Percentiles rank a stretch among this genome's conserved stretches.
Evolutionary conservation across 495 filamentous ascomycete species (phyloP).

Genomic region (Penicillium fimorum): DNA sequence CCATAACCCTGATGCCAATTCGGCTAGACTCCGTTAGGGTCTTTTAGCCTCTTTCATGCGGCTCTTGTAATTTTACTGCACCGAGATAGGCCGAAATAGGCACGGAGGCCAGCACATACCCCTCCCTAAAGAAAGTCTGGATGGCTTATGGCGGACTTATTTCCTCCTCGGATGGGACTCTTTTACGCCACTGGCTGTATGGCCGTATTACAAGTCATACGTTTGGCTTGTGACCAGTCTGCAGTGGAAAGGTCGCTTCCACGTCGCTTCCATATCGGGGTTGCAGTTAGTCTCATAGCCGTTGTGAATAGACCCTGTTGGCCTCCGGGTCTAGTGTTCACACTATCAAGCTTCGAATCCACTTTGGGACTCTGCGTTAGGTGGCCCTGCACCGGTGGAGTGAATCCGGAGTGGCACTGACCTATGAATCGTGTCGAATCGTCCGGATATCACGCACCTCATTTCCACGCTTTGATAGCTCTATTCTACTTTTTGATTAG

Average conservation of each 20-base stretch:
- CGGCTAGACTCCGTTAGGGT: constrained; percentile 6
- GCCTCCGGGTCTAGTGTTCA: background rate
- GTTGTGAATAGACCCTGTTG: background rate
- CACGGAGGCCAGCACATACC: background rate
- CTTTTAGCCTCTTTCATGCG: constrained; percentile 21
- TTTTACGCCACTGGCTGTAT: constrained; percentile 4
- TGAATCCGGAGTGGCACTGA: background rate
- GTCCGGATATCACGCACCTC: constrained; percentile 5
- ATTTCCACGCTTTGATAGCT: constrained; percentile 9
- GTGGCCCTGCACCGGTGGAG: constrained; percentile 1
- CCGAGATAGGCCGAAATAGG: constrained; percentile 10
- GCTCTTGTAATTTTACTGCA: constrained; percentile 18
- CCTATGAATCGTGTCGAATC: background rate
- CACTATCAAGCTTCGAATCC: constrained; percentile 6
- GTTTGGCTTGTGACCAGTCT: background rate
- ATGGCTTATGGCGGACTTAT: background rate
- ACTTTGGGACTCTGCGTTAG: background rate
- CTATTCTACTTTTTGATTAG: constrained; percentile 11
- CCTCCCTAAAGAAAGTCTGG: background rate
- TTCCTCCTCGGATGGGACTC: background rate
- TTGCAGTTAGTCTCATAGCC: background rate
- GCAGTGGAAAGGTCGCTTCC: background rate
- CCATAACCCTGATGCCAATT: constrained; percentile 9
- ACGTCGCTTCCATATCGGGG: background rate
- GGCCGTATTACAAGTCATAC: background rate